phyloP scores from a whole-genome alignment of 306 rosid species.

The Fragaria vesca region DNA sequence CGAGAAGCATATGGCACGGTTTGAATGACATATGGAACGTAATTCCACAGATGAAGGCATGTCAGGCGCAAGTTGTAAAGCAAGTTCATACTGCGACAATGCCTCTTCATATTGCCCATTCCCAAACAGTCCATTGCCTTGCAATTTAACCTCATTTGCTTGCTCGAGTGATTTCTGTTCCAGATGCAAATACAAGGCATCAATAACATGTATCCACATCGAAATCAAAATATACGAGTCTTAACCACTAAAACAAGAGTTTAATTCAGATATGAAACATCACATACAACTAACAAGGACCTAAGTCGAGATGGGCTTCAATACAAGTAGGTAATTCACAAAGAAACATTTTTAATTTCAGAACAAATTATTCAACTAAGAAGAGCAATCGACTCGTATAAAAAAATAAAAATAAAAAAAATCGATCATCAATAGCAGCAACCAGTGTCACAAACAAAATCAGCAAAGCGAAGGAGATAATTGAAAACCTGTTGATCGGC shows the following conservation, averaged over 20 bases:
- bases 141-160: conserved; percentile 74
- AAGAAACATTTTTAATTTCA: neutral
- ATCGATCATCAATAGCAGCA: too few relatives aligned
- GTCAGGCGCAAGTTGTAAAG: conserved; percentile 63
- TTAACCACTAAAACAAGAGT: conserved; percentile 9
- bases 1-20: conserved; percentile 66
- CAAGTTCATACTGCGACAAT: conserved; percentile 54
- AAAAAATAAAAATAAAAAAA: too few relatives aligned
- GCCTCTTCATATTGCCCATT: conserved; percentile 82
- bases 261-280: neutral
- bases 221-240: neutral
- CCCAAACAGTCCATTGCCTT: conserved; percentile 70
- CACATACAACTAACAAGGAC: neutral
- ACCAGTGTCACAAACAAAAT: neutral
- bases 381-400: too few relatives aligned
- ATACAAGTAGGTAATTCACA: too few relatives aligned
- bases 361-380: too few relatives aligned
- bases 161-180: conserved; percentile 62
- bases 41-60: conserved; percentile 66
- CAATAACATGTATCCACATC: neutral
- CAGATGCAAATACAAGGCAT: neutral
- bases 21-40: conserved; percentile 71
- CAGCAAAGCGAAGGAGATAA: neutral
- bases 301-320: neutral
- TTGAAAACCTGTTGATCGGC: conserved; percentile 3